A percentile compares a stretch with the other conserved stretches of the same genome.
Evolutionary conservation across 805 yeast genomes (phyloP).

Genomic region (Nakazawaea anatomiae): DNA sequence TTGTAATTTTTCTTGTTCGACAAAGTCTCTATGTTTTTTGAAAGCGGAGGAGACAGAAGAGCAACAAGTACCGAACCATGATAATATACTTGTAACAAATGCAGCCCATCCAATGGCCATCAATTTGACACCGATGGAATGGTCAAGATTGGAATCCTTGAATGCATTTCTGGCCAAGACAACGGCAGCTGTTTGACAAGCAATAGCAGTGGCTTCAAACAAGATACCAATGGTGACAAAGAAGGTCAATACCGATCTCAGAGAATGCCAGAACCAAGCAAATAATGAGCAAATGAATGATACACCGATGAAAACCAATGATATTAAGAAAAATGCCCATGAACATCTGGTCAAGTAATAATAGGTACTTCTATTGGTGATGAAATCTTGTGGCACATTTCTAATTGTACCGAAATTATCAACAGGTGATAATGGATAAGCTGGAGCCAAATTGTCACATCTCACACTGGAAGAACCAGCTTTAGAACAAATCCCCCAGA

Average conservation of each 20-base stretch:
- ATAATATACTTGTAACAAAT: slow-evolving; percentile 43
- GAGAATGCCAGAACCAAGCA: slow-evolving; percentile 48
- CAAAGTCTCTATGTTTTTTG: slow-evolving; percentile 40
- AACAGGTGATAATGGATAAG: slow-evolving; percentile 65
- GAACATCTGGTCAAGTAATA: slow-evolving; percentile 66
- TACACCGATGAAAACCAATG: slow-evolving; percentile 55
- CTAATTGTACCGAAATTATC: slow-evolving; percentile 59
- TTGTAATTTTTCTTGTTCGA: slow-evolving; percentile 20
- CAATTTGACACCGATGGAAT: slow-evolving; percentile 50
- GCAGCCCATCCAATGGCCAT: slow-evolving; percentile 71
- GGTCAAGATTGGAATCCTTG: slow-evolving; percentile 33
- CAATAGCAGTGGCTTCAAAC: slow-evolving; percentile 55
- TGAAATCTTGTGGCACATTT: slow-evolving; percentile 51
- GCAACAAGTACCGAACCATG: slow-evolving; percentile 48
- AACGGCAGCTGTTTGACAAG: slow-evolving; percentile 68
- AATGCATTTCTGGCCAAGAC: slow-evolving; percentile 76
- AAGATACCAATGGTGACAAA: slow-evolving; percentile 47
- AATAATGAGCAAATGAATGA: slow-evolving; percentile 50
- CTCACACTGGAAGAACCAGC: slow-evolving; percentile 21
- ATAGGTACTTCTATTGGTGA: slow-evolving; percentile 41
- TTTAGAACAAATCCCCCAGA: slow-evolving; percentile 69
- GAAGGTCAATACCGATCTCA: slow-evolving; percentile 49
- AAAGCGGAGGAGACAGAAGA: slow-evolving; percentile 43
- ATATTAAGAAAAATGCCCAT: slow-evolving; percentile 57
- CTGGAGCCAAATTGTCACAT: slow-evolving; percentile 48